Percentiles rank a stretch among this genome's conserved stretches.
Evolutionary conservation across 106 monocot species (phyloP).

Genomic region (Allium fistulosum): DNA sequence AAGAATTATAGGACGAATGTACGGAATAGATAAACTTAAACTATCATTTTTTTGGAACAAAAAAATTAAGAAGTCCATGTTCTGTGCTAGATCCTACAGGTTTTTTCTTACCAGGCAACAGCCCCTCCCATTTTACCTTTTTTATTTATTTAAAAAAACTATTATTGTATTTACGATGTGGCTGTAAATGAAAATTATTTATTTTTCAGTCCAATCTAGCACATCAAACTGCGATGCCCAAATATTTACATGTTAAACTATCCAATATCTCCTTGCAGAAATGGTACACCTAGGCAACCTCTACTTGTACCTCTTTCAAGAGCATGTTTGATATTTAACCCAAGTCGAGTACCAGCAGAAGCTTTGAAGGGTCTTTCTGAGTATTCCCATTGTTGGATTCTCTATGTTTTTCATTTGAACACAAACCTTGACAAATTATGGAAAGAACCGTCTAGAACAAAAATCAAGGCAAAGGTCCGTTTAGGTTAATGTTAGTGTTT

Average conservation of each 20-base stretch:
- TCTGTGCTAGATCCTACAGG: not conserved
- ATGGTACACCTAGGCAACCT: constrained; percentile 99
- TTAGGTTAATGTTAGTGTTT: not conserved
- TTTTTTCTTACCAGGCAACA: not conserved
- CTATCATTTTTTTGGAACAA: too few species aligned
- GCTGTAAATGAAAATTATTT: not conserved
- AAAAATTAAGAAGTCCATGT: too few species aligned
- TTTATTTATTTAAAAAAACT: not conserved
- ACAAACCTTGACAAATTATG: constrained; percentile 95
- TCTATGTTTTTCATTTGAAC: constrained; percentile 92
- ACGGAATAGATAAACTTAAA: too few species aligned
- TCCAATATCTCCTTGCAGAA: constrained; percentile 31
- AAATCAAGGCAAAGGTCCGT: constrained; percentile 86
- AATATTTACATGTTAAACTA: not conserved
- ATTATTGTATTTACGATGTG: not conserved
- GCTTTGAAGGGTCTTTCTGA: constrained; percentile 77
- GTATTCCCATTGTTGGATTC: constrained; percentile 92
- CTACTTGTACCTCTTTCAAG: constrained; percentile 80
- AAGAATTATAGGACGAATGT: too few species aligned
- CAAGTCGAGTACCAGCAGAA: constrained; percentile 39
- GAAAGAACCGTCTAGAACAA: constrained; percentile 72
- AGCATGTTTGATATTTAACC: constrained; percentile 70
- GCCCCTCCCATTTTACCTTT: not conserved
- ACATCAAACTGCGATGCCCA: not conserved
- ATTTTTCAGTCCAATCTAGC: not conserved